phyloP scores from a whole-genome alignment of 2,329 filamentous ascomycete species.

The Aurifilum marmelostoma region DNA sequence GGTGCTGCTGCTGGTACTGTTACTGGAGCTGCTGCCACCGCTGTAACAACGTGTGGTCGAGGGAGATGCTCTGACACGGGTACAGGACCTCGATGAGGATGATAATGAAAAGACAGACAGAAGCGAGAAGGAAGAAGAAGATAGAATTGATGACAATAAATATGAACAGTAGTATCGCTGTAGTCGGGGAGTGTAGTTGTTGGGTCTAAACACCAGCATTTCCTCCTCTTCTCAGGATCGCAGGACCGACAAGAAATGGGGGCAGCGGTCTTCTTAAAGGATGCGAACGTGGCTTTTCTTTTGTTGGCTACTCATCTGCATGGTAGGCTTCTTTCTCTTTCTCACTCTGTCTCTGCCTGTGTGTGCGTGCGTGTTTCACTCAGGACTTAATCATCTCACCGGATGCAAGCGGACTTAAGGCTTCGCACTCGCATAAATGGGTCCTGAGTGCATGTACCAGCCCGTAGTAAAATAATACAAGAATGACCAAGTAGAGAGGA shows the following conservation, averaged over 20 bases:
- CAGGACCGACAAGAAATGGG: not conserved
- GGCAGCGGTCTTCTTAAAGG: not conserved
- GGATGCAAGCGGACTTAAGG: slow-evolving; percentile 16
- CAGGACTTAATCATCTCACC: slow-evolving; percentile 2
- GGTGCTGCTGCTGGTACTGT: not conserved
- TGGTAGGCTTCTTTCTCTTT: not conserved
- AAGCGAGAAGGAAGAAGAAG: not conserved
- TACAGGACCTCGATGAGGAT: not conserved
- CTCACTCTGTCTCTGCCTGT: not conserved
- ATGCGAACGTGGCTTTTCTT: not conserved
- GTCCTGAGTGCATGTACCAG: not conserved
- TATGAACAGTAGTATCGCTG: not conserved
- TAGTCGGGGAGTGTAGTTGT: not conserved
- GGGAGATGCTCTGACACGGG: slow-evolving; percentile 2
- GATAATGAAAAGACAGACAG: not conserved
- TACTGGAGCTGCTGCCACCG: not conserved
- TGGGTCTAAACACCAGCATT: slow-evolving; percentile 15
- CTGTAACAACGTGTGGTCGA: slow-evolving; percentile 11
- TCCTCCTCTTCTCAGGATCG: not conserved
- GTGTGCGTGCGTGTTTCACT: too few relatives aligned
- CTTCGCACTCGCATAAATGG: too few relatives aligned
- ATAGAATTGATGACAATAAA: not conserved
- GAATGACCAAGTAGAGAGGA: not conserved
- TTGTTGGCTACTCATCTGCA: not conserved
- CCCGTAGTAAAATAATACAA: not conserved